Evolutionary conservation across 129 eudicot genomes (phyloP), one percentile per base, ranked within the genome.

Genomic region (Flaveria linearis): DNA sequence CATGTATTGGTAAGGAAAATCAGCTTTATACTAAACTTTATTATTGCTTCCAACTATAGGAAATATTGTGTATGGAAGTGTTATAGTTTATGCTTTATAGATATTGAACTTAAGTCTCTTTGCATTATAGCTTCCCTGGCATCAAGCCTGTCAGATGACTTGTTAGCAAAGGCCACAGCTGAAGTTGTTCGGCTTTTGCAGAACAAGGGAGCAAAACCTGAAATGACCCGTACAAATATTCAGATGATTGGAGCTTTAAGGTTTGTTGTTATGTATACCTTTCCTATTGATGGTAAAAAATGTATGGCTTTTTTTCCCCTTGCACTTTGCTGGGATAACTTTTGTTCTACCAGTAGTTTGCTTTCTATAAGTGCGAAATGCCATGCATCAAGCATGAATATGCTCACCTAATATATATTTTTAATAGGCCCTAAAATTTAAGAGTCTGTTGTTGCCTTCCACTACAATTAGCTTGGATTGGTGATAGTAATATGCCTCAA

Each of bases 171-270:
- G 85, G 94, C 89, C 67, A 95, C 97, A 14, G 79, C 75, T 74
- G 97, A 91, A 82, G 94, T 91, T 83, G 95, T 91, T 72, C 87
- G 84, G 45, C 88, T 89, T 77, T 78, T 91, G 82, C 81, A 85
- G 71, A 87, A 28, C 17, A 88, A 87, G 77, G 89, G 86, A 73
- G 63, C 82, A 68, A 95, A 91, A 83, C 84, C 92, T 68, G 99
- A 95, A 64, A 79, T 95, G 87, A 86, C 88, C 5, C 93, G 96
- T n/a, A 92, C 96, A 70, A 90, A 90, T 68, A 92, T 92, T 84
- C 98, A 92, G 83, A 89, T 90, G 98, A 87, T 90, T 81, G 98
- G 98, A 62, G 96, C 98, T 63, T 77, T 92, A 45, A 92, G 98
- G 98, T 82, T 71, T 43, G 78, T 76, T 26, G 50, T 60, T 68